phyloP scores from a whole-genome alignment of 345 rosid species.

The Adansonia digitata region DNA sequence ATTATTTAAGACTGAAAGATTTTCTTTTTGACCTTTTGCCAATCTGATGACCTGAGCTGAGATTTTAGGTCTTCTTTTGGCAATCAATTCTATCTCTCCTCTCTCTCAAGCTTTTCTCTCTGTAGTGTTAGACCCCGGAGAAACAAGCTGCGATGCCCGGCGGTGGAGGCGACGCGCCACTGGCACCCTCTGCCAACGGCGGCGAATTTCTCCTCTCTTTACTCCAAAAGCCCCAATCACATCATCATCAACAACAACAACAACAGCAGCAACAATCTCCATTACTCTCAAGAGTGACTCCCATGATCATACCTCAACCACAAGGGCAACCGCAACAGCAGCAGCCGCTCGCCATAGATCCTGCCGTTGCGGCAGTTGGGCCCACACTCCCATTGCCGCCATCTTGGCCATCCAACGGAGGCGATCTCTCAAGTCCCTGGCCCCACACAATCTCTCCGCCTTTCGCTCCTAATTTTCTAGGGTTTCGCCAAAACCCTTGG shows the following conservation, averaged over 20 bases:
- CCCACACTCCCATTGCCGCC: slow-evolving; percentile 40
- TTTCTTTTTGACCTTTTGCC: not conserved
- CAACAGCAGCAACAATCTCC: slow-evolving; percentile 23
- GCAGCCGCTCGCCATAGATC: slow-evolving; percentile 44
- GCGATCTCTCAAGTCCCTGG: slow-evolving; percentile 29
- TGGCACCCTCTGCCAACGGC: slow-evolving; percentile 42
- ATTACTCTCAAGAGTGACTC: slow-evolving; percentile 3
- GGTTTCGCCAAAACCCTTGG: slow-evolving; percentile 44
- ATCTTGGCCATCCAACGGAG: slow-evolving; percentile 36
- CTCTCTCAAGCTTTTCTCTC: not conserved
- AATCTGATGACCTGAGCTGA: not conserved
- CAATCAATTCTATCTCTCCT: not conserved
- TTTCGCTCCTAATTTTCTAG: slow-evolving; percentile 38
- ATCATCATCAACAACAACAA: slow-evolving; percentile 20
- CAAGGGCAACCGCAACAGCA: slow-evolving; percentile 17
- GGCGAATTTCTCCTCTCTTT: slow-evolving; percentile 82
- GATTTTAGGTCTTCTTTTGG: not conserved
- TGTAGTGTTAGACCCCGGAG: slow-evolving; percentile 5
- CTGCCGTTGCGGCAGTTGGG: slow-evolving; percentile 83
- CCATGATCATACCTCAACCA: slow-evolving; percentile 9
- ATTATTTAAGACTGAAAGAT: not conserved
- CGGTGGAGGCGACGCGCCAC: slow-evolving; percentile 51
- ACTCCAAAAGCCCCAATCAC: slow-evolving; percentile 47
- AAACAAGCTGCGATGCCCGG: slow-evolving; percentile 41
- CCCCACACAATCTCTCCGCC: slow-evolving; percentile 33